Evolutionary conservation across 2,329 filamentous ascomycete species (phyloP).

Genomic region (Fusarium camptoceras): DNA sequence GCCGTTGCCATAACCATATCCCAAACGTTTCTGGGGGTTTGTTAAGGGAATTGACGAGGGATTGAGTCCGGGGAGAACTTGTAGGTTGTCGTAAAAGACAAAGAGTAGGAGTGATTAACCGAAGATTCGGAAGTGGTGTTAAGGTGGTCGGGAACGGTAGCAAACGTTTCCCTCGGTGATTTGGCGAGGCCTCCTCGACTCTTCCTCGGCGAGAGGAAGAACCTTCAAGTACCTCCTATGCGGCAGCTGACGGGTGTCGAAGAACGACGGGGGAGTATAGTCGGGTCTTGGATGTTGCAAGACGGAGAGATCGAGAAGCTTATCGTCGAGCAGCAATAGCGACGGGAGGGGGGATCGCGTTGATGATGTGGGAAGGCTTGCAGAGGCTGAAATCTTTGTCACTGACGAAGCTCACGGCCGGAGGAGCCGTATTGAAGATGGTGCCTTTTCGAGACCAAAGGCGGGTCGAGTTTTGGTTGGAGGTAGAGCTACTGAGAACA

Average conservation of each 20-base stretch:
- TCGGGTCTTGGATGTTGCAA: constrained; percentile 63
- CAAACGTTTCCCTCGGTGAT: constrained; percentile 89
- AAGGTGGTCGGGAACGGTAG: constrained; percentile 96
- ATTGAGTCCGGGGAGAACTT: constrained; percentile 9
- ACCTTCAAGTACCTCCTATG: constrained; percentile 98
- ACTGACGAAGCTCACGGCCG: constrained; percentile 71
- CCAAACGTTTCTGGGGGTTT: constrained; percentile 51
- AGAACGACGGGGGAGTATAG: constrained; percentile 64
- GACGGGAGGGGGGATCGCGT: constrained; percentile 70
- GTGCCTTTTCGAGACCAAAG: constrained; percentile 79
- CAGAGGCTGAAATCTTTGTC: constrained; percentile 77
- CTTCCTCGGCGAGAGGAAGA: constrained; percentile 99
- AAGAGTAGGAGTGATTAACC: constrained; percentile 19
- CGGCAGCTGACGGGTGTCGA: constrained; percentile 89
- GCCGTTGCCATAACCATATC: constrained; percentile 76
- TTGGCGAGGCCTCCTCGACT: constrained; percentile 98
- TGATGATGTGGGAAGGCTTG: constrained; percentile 74
- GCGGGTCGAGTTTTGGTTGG: constrained; percentile 53
- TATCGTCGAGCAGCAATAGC: constrained; percentile 62
- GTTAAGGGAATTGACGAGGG: constrained; percentile 30
- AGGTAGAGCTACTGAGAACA: constrained; percentile 15
- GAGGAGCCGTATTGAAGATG: constrained; percentile 69
- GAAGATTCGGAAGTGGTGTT: constrained; percentile 65
- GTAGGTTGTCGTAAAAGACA: not conserved
- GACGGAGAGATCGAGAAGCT: constrained; percentile 62